These are phyloP conservation scores for Penicillium sp. DNA, from an alignment of 2,329 filamentous ascomycete species.

Conservation along the genomic window DNA sequence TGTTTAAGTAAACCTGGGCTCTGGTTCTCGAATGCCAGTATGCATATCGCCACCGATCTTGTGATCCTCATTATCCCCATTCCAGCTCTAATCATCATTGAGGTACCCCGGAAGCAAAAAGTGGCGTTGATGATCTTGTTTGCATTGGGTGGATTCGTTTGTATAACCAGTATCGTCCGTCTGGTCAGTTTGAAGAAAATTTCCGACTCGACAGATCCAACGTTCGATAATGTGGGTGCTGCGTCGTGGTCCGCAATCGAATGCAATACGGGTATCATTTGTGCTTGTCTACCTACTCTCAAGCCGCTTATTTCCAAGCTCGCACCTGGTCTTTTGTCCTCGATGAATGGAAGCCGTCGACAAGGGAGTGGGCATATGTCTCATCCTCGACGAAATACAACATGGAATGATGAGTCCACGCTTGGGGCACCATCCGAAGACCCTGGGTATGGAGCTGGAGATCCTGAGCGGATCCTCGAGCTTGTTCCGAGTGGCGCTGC, in stretches of 20 bases:
- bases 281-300: constrained; percentile 42
- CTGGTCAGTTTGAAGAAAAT: constrained; percentile 33
- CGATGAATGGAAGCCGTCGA: constrained; percentile 20
- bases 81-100: constrained; percentile 41
- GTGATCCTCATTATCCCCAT: constrained; percentile 47
- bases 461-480: constrained; percentile 25
- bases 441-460: constrained; percentile 26
- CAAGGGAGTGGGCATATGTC: constrained; percentile 10
- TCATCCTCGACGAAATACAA: constrained; percentile 21
- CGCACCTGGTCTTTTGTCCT: constrained; percentile 31
- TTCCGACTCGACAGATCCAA: constrained; percentile 34
- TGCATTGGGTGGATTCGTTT: constrained; percentile 38
- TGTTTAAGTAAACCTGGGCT: constrained; percentile 43
- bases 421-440: constrained; percentile 30
- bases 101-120: constrained; percentile 45
- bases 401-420: constrained; percentile 31
- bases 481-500: constrained; percentile 14
- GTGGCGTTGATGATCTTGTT: constrained; percentile 45
- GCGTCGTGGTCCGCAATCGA: constrained; percentile 42
- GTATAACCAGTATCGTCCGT: constrained; percentile 37
- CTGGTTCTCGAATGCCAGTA: constrained; percentile 46
- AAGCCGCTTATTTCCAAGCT: constrained; percentile 36
- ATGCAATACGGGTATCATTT: constrained; percentile 43
- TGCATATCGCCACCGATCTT: constrained; percentile 48
- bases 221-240: constrained; percentile 37